Conservation (phyloP, 179 eudicot species). For the Spergularia azorica region DNA sequence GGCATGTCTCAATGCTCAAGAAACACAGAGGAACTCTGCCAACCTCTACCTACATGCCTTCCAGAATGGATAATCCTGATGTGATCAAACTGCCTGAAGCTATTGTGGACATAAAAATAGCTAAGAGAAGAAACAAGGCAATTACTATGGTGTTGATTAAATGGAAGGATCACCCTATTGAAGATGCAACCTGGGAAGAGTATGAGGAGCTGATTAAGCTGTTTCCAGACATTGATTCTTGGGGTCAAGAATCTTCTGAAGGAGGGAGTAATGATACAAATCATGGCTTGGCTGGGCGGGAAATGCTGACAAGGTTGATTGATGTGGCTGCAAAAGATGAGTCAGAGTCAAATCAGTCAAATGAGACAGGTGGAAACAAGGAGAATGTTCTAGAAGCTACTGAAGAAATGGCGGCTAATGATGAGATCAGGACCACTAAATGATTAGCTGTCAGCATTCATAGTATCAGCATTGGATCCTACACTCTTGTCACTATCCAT, state of each 20-base stretch:
- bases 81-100: background rate
- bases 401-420: no score
- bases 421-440: no score
- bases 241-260: background rate
- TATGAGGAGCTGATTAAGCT: background rate
- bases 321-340: no score
- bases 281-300: no score
- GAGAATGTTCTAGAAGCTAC: no score
- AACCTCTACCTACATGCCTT: background rate
- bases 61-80: background rate
- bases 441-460: no score
- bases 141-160: background rate
- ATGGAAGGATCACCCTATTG: background rate
- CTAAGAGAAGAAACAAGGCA: background rate
- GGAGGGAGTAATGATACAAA: background rate
- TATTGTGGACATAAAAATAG: background rate
- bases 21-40: background rate
- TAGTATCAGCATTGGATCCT: no score
- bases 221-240: background rate
- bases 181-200: background rate
- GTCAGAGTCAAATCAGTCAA: no score
- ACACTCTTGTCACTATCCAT: no score
- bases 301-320: no score
- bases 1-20: constrained; percentile 4
- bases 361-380: no score